phyloP scores from a whole-genome alignment of 257 asterid species.

The Solanum neorickii region DNA sequence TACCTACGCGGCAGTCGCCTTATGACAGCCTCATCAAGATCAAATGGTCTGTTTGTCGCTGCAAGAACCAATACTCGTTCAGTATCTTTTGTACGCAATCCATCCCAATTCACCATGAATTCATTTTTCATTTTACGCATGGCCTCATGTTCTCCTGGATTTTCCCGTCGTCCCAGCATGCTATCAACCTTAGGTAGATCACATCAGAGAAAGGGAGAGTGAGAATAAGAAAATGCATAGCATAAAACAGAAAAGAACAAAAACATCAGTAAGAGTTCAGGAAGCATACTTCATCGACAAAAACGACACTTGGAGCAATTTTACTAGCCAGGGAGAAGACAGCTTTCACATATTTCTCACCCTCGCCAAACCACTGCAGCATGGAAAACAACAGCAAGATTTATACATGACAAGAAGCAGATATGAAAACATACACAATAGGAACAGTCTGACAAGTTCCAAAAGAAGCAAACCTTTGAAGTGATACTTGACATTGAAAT shows the following conservation, averaged over 20 bases:
- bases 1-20: conserved; percentile 90
- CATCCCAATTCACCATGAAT: conserved; percentile 98
- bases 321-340: conserved; percentile 88
- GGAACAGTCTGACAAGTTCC: not conserved
- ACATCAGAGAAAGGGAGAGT: not conserved
- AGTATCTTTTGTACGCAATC: conserved; percentile 79
- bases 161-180: conserved; percentile 91
- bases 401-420: not conserved
- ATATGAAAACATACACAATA: not conserved
- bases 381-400: conserved; percentile 1
- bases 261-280: not conserved
- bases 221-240: not conserved
- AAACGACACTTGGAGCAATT: conserved; percentile 82
- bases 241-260: not conserved
- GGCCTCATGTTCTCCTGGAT: conserved; percentile 89
- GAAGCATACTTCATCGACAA: conserved; percentile 80
- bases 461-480: conserved; percentile 44
- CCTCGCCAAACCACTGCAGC: conserved; percentile 88
- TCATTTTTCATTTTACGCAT: conserved; percentile 99
- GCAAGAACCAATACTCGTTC: conserved; percentile 93
- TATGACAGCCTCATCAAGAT: conserved; percentile 93
- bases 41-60: conserved; percentile 95
- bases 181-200: conserved; percentile 64
- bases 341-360: conserved; percentile 84
- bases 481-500: conserved; percentile 91